Evolutionary conservation across 805 yeast species (phyloP).

Genomic region (Schwanniomyces vanrijiae): DNA sequence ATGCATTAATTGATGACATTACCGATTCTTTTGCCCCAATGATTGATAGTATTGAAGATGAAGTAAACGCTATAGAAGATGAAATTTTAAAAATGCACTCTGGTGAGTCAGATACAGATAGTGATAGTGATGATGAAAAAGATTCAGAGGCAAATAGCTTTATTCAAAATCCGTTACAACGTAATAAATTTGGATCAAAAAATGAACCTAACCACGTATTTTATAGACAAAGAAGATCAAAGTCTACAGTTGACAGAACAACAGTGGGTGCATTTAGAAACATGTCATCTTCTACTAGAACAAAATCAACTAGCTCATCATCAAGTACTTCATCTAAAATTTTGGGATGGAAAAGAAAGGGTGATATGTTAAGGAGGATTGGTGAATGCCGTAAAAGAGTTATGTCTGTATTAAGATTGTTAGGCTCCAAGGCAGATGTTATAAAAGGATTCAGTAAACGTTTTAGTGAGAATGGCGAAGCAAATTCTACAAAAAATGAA

Average conservation of each 20-base stretch:
- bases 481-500: conserved; percentile 48
- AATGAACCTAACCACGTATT: conserved; percentile 21
- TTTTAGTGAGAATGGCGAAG: conserved; percentile 44
- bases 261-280: conserved; percentile 1
- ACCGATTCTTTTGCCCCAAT: conserved; percentile 97
- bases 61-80: conserved; percentile 93
- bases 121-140: conserved; percentile 36
- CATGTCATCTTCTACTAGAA: conserved; percentile 3
- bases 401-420: conserved; percentile 79
- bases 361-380: conserved; percentile 90
- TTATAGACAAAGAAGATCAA: conserved; percentile 34
- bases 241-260: conserved; percentile 36
- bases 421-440: conserved; percentile 97
- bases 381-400: conserved; percentile 95
- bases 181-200: conserved; percentile 1
- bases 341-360: conserved; percentile 79
- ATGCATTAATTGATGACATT: conserved; percentile 93
- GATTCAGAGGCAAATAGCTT: conserved; percentile 20
- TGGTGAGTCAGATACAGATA: conserved; percentile 49
- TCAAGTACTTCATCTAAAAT: conserved; percentile 51
- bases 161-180: conserved; percentile 15
- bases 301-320: conserved; percentile 20
- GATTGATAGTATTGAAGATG: conserved; percentile 91
- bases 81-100: conserved; percentile 86
- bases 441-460: conserved; percentile 92